Base-by-base conservation (phyloP, 2,329 filamentous ascomycete genomes). In the Fusarium sp. region DNA sequence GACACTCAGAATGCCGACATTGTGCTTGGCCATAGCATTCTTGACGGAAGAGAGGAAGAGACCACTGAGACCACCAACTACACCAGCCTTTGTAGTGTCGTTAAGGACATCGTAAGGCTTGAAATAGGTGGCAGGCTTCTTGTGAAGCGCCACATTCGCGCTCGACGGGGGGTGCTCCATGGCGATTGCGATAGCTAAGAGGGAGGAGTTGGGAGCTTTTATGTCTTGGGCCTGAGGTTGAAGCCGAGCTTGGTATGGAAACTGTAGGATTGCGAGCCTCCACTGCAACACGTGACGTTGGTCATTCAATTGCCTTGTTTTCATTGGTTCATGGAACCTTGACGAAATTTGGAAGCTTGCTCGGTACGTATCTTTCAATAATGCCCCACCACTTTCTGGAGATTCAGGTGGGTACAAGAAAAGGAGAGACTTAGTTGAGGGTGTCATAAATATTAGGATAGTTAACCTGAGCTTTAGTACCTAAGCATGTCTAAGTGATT, bases 11-110 rank as follows among this genome's bases (percentile, higher is more conserved):
- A 90, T 87, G 75, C 94, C 93, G 72, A 96, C 85, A 81, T 97
- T 97, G 79, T 89, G 87, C 84, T 90, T 94, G 58, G 91, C 87
- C 74, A 98, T 87, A 63, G 94, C 93, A 84, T 97, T 98, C 84
- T 94, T 92, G 72, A 97, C 86, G 58, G 92, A 91, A 53, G 93
- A 91, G 65, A 92, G 79, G 80, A 94, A 86, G 78, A 92, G 83
- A 75, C 94, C 94, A 65, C 87, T 87, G 64, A 84, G 83, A 76
- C 90, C 89, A 66, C 91, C 90, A 75, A 93, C 81, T 70, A 90
- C 76, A 42, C 87, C 88, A 67, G 89, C 88, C 79, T 88, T 89
- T 78, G 91, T 82, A 53, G 91, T 87, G 69, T 87, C 85, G 71
- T 87, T 86, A 75, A 97, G 81, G 73, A 93, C 90, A 86, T 97